Evolutionary conservation across 768 basidiomycete genomes (phyloP).

Genomic region (Tubosaeta brunneosetosa): DNA sequence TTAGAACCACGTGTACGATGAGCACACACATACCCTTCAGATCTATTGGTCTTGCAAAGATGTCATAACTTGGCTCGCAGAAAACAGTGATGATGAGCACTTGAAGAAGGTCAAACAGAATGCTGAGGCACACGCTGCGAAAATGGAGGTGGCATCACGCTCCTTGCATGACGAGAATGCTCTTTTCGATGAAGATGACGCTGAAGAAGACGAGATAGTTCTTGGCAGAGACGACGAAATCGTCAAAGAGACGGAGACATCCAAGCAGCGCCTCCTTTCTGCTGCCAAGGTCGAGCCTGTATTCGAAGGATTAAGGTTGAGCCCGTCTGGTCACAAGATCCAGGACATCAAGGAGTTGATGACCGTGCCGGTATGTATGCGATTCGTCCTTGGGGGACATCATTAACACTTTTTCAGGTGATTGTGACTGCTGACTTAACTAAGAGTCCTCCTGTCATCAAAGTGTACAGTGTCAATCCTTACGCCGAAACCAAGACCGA

Average conservation of each 20-base stretch:
- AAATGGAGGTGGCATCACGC: conserved; percentile 87
- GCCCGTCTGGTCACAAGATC: conserved; percentile 80
- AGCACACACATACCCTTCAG: conserved; percentile 86
- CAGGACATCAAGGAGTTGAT: conserved; percentile 93
- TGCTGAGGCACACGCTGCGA: conserved; percentile 83
- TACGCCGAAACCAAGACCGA: conserved; percentile 57
- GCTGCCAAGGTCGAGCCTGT: conserved; percentile 68
- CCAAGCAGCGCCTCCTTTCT: conserved; percentile 74
- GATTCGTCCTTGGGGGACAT: not conserved
- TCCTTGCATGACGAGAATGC: conserved; percentile 84
- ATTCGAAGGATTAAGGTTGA: conserved; percentile 80
- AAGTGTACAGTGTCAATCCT: conserved; percentile 94
- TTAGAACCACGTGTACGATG: conserved; percentile 94
- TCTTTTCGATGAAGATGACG: conserved; percentile 85
- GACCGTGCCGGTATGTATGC: conserved; percentile 77
- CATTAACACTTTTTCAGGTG: conserved; percentile 47
- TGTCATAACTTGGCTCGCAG: conserved; percentile 92
- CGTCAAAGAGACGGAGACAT: conserved; percentile 50
- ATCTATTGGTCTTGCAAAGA: conserved; percentile 96
- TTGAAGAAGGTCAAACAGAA: conserved; percentile 91
- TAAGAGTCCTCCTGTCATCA: conserved; percentile 95
- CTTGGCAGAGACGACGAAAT: conserved; percentile 52
- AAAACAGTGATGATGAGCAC: conserved; percentile 94
- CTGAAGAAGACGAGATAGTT: conserved; percentile 75
- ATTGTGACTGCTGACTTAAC: conserved; percentile 93